A percentile compares a stretch with the other conserved stretches of the same genome.
Evolutionary conservation across 2,329 filamentous ascomycete genomes (phyloP).

Genomic region (Curvularia eragrostidis): DNA sequence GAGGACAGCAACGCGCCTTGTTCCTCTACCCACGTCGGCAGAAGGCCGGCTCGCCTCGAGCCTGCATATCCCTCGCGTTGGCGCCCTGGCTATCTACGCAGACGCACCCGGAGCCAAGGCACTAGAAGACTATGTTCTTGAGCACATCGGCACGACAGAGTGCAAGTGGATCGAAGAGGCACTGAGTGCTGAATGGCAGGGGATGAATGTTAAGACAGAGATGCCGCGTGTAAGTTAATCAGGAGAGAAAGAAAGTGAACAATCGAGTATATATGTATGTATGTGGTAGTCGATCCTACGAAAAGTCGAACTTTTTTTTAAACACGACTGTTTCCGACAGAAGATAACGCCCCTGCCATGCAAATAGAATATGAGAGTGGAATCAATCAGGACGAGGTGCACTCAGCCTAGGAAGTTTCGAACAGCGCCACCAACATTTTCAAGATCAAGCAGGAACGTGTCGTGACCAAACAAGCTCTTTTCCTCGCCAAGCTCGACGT

Average conservation of each 20-base stretch:
- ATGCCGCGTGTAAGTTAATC: slow-evolving; percentile 2
- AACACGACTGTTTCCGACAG: not conserved
- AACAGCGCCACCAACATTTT: slow-evolving; percentile 87
- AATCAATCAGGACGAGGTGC: not conserved
- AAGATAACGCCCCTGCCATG: slow-evolving; percentile 37
- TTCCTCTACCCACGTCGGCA: slow-evolving; percentile 67
- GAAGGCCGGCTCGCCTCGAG: slow-evolving; percentile 64
- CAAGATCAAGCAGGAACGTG: slow-evolving; percentile 89
- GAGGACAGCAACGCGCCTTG: slow-evolving; percentile 59
- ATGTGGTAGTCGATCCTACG: not conserved
- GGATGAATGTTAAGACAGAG: slow-evolving; percentile 49
- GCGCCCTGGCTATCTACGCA: slow-evolving; percentile 66
- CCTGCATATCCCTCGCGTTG: slow-evolving; percentile 69
- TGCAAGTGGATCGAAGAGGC: slow-evolving; percentile 64
- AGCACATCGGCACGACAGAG: slow-evolving; percentile 60
- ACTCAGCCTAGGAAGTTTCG: slow-evolving; percentile 74
- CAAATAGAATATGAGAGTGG: slow-evolving; percentile 11
- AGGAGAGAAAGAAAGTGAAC: not conserved
- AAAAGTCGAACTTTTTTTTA: not conserved
- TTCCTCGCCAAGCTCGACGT: slow-evolving; percentile 92
- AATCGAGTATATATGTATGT: not conserved
- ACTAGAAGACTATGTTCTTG: slow-evolving; percentile 63
- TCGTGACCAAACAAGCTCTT: slow-evolving; percentile 95
- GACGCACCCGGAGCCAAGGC: slow-evolving; percentile 64
- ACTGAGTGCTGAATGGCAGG: slow-evolving; percentile 49